A percentile compares a stretch with the other conserved stretches of the same genome.
phyloP scores from a whole-genome alignment of 352 stramenopile species.

The Chrysophaeum taylorii region DNA sequence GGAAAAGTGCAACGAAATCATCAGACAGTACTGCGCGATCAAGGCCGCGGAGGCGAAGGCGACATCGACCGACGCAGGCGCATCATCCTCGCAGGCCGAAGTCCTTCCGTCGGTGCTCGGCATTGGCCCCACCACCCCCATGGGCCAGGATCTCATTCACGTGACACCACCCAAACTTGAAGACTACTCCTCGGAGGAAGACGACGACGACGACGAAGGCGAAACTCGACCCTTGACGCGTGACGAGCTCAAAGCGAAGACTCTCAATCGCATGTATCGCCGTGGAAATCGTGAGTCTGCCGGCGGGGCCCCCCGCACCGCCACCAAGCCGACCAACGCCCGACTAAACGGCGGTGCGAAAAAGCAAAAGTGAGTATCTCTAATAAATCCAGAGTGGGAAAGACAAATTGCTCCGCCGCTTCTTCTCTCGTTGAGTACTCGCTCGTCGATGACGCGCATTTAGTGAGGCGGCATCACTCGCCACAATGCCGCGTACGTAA shows the following conservation, averaged over 20 bases:
- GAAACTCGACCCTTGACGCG: constrained; percentile 75
- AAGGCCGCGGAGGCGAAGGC: constrained; percentile 17
- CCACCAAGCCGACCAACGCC: too few relatives aligned
- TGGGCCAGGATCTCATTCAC: constrained; percentile 72
- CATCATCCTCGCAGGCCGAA: background rate
- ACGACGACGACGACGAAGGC: constrained; percentile 68
- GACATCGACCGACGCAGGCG: background rate
- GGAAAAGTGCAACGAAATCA: constrained; percentile 77
- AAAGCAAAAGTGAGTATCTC: too few relatives aligned
- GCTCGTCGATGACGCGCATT: too few relatives aligned
- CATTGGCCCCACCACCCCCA: constrained; percentile 63
- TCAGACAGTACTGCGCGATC: constrained; percentile 65
- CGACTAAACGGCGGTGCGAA: too few relatives aligned
- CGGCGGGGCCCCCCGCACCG: too few relatives aligned
- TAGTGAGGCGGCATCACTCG: too few relatives aligned
- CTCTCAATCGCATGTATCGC: constrained; percentile 47
- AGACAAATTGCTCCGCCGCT: too few relatives aligned
- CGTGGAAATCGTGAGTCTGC: too few relatives aligned
- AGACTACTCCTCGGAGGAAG: constrained; percentile 80
- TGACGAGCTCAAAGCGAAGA: constrained; percentile 77
- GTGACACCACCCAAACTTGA: constrained; percentile 83
- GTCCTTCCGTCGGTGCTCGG: constrained; percentile 44
- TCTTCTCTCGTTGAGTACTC: too few relatives aligned
- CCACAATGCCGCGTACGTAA: too few relatives aligned
- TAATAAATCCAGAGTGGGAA: too few relatives aligned